Percentiles rank a stretch among this genome's conserved stretches.
phyloP scores from a whole-genome alignment of 352 stramenopile genomes.

The Phytophthora crassamura region DNA sequence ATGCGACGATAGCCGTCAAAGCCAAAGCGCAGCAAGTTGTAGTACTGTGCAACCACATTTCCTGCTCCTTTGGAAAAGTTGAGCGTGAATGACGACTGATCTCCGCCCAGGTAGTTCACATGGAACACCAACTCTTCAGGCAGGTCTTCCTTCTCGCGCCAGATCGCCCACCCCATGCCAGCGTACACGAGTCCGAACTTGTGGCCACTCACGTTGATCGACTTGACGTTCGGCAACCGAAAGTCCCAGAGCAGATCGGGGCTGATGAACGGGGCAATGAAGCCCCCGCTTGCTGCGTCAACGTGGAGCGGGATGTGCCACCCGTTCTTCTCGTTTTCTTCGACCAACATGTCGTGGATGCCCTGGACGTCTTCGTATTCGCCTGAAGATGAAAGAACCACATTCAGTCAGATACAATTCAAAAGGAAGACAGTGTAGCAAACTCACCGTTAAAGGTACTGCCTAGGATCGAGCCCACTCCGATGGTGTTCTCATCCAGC shows the following conservation, averaged over 20 bases:
- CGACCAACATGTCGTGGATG: conserved; percentile 85
- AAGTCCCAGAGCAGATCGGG: conserved; percentile 90
- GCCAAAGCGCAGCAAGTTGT: conserved; percentile 29
- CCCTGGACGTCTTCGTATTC: conserved; percentile 90
- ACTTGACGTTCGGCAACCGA: conserved; percentile 86
- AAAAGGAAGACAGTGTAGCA: too few species aligned
- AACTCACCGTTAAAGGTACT: conserved; percentile 94
- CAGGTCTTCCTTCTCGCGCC: conserved; percentile 71
- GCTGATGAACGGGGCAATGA: conserved; percentile 90
- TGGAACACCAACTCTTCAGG: conserved; percentile 82
- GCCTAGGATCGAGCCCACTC: conserved; percentile 85
- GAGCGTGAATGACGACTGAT: conserved; percentile 90
- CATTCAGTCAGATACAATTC: too few species aligned
- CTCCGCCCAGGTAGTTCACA: conserved; percentile 59
- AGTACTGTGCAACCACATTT: conserved; percentile 32
- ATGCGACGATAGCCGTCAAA: conserved; percentile 68
- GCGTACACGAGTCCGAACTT: conserved; percentile 93
- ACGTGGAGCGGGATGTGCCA: conserved; percentile 89
- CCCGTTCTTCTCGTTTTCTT: conserved; percentile 73
- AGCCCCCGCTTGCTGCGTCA: conserved; percentile 41
- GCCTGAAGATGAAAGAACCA: too few species aligned
- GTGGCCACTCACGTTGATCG: conserved; percentile 92
- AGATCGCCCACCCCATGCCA: conserved; percentile 91
- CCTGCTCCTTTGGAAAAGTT: conserved; percentile 92
- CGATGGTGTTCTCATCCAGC: conserved; percentile 93